Percentiles rank a stretch among this genome's conserved stretches.
Conservation (phyloP, 768 basidiomycete species). For the Russula griseocarnosa region DNA sequence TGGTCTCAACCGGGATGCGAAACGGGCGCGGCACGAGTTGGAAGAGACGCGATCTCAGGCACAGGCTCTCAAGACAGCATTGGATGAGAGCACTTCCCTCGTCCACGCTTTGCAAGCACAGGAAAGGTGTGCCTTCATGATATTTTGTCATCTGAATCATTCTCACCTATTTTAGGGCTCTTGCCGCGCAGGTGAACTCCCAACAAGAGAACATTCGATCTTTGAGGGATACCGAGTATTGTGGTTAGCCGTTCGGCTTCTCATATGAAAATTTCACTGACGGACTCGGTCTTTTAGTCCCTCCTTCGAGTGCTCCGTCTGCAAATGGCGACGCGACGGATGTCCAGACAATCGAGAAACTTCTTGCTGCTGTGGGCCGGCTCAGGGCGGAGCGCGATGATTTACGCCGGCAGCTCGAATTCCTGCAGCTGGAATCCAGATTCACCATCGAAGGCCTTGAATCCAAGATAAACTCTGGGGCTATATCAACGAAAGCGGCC, state of each 20-base stretch:
- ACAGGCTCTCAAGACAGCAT: conserved; percentile 14
- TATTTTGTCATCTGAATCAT: background rate
- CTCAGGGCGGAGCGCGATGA: conserved; percentile 63
- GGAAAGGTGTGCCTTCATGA: conserved; percentile 30
- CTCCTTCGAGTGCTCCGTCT: background rate
- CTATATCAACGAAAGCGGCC: conserved; percentile 20
- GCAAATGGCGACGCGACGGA: background rate
- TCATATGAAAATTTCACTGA: background rate
- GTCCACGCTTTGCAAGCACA: conserved; percentile 31
- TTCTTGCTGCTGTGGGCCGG: conserved; percentile 61
- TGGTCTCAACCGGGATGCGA: conserved; percentile 53
- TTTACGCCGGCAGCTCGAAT: conserved; percentile 60
- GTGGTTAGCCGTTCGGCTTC: background rate
- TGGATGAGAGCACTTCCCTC: conserved; percentile 31
- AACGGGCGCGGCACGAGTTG: conserved; percentile 45
- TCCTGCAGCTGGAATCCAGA: conserved; percentile 61
- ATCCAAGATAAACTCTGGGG: conserved; percentile 42
- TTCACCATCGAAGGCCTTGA: conserved; percentile 60
- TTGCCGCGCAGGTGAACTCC: conserved; percentile 19
- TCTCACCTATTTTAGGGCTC: conserved; percentile 11
- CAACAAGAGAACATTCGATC: conserved; percentile 5
- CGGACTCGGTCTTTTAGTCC: background rate
- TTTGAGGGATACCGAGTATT: background rate
- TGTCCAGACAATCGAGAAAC: conserved; percentile 45
- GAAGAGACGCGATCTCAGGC: conserved; percentile 39